Conservation (phyloP, 2,329 filamentous ascomycete species). For the Epichloe bromicola region DNA sequence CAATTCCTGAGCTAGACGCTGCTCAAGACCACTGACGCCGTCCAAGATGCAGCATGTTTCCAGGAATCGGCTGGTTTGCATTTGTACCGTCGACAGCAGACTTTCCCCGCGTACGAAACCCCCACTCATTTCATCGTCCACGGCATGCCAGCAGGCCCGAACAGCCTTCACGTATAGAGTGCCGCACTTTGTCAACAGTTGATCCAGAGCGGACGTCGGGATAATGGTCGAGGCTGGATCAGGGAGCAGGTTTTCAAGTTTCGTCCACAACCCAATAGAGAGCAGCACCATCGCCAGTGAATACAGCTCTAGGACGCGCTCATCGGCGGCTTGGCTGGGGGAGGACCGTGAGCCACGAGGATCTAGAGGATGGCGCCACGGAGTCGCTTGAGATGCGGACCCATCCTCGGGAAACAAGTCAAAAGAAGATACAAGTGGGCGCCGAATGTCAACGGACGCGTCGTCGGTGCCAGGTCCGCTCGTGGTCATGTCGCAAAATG, state of each 20-base stretch:
- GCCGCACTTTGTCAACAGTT: constrained; percentile 55
- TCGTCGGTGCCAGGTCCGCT: constrained; percentile 27
- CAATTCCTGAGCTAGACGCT: constrained; percentile 36
- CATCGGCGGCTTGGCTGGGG: constrained; percentile 39
- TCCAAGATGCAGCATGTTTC: constrained; percentile 49
- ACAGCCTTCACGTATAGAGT: constrained; percentile 65
- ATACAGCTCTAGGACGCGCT: constrained; percentile 54
- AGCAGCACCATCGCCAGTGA: constrained; percentile 60
- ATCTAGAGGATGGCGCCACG: constrained; percentile 50
- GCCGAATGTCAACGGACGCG: constrained; percentile 47
- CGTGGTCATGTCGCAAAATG: constrained; percentile 43
- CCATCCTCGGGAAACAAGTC: constrained; percentile 46
- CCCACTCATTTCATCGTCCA: constrained; percentile 45
- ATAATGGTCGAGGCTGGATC: constrained; percentile 35
- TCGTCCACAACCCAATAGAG: constrained; percentile 65
- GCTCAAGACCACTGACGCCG: constrained; percentile 42
- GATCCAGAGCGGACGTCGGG: constrained; percentile 46
- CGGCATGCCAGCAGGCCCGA: constrained; percentile 57
- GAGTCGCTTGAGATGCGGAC: constrained; percentile 10
- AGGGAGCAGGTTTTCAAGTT: constrained; percentile 41
- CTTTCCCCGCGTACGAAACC: constrained; percentile 30
- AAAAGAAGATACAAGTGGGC: constrained; percentile 60
- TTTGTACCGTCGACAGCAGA: constrained; percentile 39
- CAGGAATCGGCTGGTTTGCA: constrained; percentile 42
- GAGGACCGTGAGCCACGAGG: constrained; percentile 37